These are phyloP conservation scores for Abrus precatorius DNA, from an alignment of 306 rosid species.

Conservation along the genomic window DNA sequence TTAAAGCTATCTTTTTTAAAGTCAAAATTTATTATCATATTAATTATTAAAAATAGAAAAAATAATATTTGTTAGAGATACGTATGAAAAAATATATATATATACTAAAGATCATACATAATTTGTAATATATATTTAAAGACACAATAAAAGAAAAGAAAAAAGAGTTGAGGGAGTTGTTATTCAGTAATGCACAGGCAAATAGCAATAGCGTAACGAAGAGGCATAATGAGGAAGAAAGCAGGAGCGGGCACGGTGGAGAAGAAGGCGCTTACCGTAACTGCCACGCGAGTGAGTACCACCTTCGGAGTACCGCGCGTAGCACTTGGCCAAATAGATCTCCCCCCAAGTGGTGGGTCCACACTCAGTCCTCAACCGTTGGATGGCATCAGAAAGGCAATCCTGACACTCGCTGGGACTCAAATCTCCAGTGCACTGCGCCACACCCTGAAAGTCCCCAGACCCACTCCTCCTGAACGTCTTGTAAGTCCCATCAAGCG, in stretches of 20 bases:
- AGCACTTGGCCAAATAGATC: constrained; percentile 88
- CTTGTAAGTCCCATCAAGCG: constrained; percentile 53
- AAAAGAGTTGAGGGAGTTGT: too few species aligned
- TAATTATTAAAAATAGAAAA: too few species aligned
- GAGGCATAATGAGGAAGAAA: neutral
- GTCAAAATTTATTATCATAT: too few species aligned
- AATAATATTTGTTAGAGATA: too few species aligned
- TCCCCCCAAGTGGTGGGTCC: constrained; percentile 73
- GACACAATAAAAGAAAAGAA: too few species aligned
- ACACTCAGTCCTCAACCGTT: constrained; percentile 75
- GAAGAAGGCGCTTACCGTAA: constrained; percentile 60
- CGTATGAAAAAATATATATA: too few species aligned
- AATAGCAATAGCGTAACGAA: neutral
- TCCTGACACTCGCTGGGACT: constrained; percentile 82
- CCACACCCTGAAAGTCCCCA: constrained; percentile 61
- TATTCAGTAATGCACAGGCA: neutral
- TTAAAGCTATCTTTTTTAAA: too few species aligned
- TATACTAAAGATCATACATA: too few species aligned
- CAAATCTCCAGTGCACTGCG: constrained; percentile 94
- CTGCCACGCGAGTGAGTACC: constrained; percentile 54
- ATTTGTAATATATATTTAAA: too few species aligned
- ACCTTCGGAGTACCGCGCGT: constrained; percentile 73
- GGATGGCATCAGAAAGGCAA: constrained; percentile 79
- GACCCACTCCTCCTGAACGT: constrained; percentile 50
- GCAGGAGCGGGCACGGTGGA: constrained; percentile 45